Evolutionary conservation across 345 rosid genomes (phyloP), one percentile per base, ranked within the genome.

Genomic region (Gossypium mustelinum): DNA sequence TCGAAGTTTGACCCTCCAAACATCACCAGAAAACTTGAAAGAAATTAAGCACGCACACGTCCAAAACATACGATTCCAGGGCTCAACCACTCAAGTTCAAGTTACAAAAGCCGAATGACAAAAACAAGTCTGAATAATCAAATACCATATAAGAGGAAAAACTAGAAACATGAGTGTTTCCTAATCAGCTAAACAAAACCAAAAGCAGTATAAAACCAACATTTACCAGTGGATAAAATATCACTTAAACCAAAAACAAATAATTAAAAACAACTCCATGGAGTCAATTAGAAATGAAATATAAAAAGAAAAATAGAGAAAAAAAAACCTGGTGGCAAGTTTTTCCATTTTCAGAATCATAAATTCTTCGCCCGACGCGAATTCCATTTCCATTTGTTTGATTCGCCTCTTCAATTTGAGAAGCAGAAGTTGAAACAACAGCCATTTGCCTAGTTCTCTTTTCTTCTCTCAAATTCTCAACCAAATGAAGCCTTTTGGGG

Each of bases 311-410:
- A 39, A 68, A 17, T 2, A 13, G 17, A 4, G 41, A 64, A 10
- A 45, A 1, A 10, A 8, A 39, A 55, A 92, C 98, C 87, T 91
- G 95, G 65, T 93, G 97, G 78, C 97, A 91, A 7, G 87, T 87
- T 77, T 86, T 90, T n/a, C 95, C 91, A 16, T 84, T 84, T 20
- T 81, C 78, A 12, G 94, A 82, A 79, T 90, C 90, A 24, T 86
- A 87, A 51, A 86, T 84, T 67, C 87, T 80, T 54, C 87, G 81
- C 2, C 83, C 82, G 44, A 89, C 82, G 2, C 90, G 86, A 77
- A 89, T 81, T 27, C 87, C 88, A 27, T 87, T 86, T 73, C 73
- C 70, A 10, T 78, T 86, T 22, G 84, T 52, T 70, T 79, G 79
- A 57, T 80, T 70, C 14, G 25, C 10, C 74, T 64, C 68, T 70